Evolutionary conservation across 768 basidiomycete genomes (phyloP).

Genomic region (Trametopsis cervina): DNA sequence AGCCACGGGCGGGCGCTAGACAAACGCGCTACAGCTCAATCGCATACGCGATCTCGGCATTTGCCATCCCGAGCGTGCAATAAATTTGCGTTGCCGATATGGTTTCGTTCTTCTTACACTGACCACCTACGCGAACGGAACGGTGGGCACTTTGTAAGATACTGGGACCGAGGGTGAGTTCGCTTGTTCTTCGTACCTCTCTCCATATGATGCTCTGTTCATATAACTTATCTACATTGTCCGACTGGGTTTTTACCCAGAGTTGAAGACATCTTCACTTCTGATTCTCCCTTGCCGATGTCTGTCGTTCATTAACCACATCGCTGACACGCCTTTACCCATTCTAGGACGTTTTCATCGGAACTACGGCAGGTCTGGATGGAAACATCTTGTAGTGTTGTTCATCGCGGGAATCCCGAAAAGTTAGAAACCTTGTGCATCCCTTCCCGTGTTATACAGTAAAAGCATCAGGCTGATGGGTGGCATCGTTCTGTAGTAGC

Average conservation of each 20-base stretch:
- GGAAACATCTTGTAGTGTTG: not conserved
- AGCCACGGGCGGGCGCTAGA: not conserved
- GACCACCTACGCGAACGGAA: no score
- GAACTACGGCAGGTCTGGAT: not conserved
- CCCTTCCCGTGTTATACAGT: not conserved
- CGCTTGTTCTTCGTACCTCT: not conserved
- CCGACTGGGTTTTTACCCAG: conserved; percentile 47
- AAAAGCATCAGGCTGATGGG: conserved; percentile 19
- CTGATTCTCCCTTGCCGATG: conserved; percentile 3
- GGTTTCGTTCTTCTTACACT: no score
- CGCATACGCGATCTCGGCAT: not conserved
- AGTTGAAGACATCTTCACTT: conserved; percentile 38
- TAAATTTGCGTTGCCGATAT: no score
- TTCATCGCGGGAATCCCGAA: not conserved
- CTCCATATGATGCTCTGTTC: conserved; percentile 45
- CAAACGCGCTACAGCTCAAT: no score
- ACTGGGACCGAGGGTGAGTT: conserved; percentile 5
- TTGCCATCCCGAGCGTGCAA: not conserved
- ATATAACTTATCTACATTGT: conserved; percentile 94
- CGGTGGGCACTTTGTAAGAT: not conserved
- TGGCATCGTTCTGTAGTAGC: conserved; percentile 19
- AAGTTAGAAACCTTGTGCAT: conserved; percentile 5
- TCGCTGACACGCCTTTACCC: no score
- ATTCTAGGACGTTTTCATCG: no score
- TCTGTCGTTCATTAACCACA: no score